Base-by-base conservation (phyloP, 495 filamentous ascomycete species). In the Aspergillus asperescens region DNA sequence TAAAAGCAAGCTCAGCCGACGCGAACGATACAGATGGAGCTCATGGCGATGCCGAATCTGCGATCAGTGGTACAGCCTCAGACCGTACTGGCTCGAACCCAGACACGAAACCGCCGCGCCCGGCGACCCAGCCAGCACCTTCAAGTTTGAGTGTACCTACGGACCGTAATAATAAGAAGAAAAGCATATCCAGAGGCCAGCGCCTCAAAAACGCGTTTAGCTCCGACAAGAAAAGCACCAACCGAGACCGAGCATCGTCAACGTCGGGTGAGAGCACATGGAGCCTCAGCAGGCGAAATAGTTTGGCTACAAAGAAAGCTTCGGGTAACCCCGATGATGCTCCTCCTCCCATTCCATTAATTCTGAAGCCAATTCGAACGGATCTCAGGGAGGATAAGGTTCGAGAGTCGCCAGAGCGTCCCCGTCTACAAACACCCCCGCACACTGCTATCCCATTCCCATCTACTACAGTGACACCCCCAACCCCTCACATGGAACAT, bases 1-100 rank as follows among this genome's bases (percentile, higher is more conserved):
- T 93, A 28, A 82, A 84, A 57, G 79, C 68, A 59, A 79, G 73
- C 46, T 77, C 70, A 54, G 73, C 67, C 53, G 73, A 69, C 29
- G 58, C 69, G 4, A 40, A 57, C 6, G 57, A 69, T 7, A 56
- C 55, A 3, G 60, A 62, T 28, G 52, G 49, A 7, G 51, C 35
- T 6, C 59, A 63, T 9, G 62, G 48, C 3, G 65, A 70, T 55
- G 52, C 52, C 1, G 65, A 67, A 40, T 71, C 71, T 0, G 60
- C 60, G 1, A 43, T 64, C 10, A 70, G 69, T 54, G 67, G 61
- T 18, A 54, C 56, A n/a, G 68, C 63, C 48, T 53, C 45, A 13
- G 56, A 55, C 22, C 56, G 49, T 22, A 56, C 62, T 1, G 64
- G 66, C 8, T 68, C 64, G 18, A 54, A 57, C n/a, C 32, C 52